Evolutionary conservation across 2,329 filamentous ascomycete genomes (phyloP).

Genomic region (Trichoderma gracile): DNA sequence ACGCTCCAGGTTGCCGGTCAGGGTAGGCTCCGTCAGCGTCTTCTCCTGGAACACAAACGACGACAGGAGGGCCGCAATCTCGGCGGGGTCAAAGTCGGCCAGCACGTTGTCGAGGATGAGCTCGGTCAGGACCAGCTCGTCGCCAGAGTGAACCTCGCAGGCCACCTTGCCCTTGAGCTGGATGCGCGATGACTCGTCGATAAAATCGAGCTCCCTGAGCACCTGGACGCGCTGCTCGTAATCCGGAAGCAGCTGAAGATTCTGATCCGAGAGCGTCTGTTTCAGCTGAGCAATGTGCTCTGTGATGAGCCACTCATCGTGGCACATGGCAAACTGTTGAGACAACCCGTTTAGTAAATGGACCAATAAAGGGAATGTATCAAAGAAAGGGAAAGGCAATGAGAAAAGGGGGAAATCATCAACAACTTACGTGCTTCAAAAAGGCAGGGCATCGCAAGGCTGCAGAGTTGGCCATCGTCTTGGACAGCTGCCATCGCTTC

Average conservation of each 20-base stretch:
- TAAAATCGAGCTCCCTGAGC: constrained; percentile 86
- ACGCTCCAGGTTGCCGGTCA: constrained; percentile 78
- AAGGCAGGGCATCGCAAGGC: constrained; percentile 75
- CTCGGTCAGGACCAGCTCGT: constrained; percentile 94
- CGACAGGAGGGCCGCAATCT: constrained; percentile 91
- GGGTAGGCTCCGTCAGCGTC: constrained; percentile 75
- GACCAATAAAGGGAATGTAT: background rate
- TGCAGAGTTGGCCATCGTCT: constrained; percentile 62
- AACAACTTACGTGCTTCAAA: constrained; percentile 74
- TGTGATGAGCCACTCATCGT: constrained; percentile 95
- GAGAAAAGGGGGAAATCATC: too few relatives aligned
- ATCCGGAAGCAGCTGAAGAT: constrained; percentile 90
- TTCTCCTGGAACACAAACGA: constrained; percentile 98
- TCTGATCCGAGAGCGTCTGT: constrained; percentile 90
- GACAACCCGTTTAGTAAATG: background rate
- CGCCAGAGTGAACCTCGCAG: constrained; percentile 95
- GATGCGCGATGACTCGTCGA: constrained; percentile 83
- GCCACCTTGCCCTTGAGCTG: constrained; percentile 98
- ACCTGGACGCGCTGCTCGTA: constrained; percentile 95
- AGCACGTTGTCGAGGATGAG: constrained; percentile 95
- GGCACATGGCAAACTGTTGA: constrained; percentile 84
- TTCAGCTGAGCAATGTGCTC: constrained; percentile 88
- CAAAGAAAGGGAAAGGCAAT: too few relatives aligned
- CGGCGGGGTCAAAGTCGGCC: constrained; percentile 90
- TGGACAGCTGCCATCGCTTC: constrained; percentile 65